Evolutionary conservation across 257 asterid species (phyloP).

Genomic region (Lithospermum erythrorhizon): DNA sequence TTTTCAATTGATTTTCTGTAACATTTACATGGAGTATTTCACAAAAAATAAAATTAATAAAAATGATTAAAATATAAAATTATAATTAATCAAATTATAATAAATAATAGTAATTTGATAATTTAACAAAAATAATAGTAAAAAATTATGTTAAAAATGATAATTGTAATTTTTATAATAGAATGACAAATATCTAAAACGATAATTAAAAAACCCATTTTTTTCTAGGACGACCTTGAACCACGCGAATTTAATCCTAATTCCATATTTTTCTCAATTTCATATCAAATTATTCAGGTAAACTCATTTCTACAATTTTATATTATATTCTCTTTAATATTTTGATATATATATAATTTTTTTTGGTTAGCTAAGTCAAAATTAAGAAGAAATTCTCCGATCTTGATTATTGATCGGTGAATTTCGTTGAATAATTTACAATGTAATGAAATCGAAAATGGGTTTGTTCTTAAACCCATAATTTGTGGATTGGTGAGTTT

Average conservation of each 20-base stretch:
- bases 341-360: neutral
- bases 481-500: neutral
- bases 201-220: too few species aligned
- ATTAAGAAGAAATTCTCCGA: neutral
- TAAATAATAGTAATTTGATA: too few species aligned
- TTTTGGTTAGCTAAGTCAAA: neutral
- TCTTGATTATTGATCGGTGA: neutral
- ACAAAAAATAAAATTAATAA: too few species aligned
- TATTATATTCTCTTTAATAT: neutral
- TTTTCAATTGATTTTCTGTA: too few species aligned
- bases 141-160: too few species aligned
- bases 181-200: too few species aligned
- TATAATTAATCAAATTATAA: too few species aligned
- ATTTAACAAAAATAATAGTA: too few species aligned
- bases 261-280: neutral
- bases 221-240: neutral
- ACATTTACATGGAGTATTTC: too few species aligned
- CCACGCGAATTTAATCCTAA: neutral
- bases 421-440: neutral
- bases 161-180: too few species aligned
- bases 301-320: neutral
- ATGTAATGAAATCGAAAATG: neutral
- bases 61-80: too few species aligned
- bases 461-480: slow-evolving; percentile 3
- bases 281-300: neutral